Percentiles rank a stretch among this genome's conserved stretches.
Evolutionary conservation across 805 yeast species (phyloP).

Genomic region (Candida ipomoeae): DNA sequence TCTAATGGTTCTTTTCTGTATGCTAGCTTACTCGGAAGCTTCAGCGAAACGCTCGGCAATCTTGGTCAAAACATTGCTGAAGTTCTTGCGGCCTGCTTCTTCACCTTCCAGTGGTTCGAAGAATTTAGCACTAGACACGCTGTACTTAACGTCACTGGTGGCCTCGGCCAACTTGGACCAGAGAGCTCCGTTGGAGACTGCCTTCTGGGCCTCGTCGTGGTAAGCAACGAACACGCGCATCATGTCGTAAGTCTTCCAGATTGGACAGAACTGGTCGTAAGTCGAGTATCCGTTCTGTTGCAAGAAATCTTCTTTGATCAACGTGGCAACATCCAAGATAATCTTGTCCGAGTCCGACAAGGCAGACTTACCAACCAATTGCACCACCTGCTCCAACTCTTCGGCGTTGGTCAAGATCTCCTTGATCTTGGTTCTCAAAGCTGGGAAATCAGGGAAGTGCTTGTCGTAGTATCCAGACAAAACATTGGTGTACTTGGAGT

Average conservation of each 20-base stretch:
- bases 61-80: slow-evolving; percentile 65
- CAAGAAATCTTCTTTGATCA: slow-evolving; percentile 95
- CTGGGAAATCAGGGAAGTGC: slow-evolving; percentile 87
- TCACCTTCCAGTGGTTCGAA: slow-evolving; percentile 93
- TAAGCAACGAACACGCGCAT: slow-evolving; percentile 91
- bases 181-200: slow-evolving; percentile 86
- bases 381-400: slow-evolving; percentile 98
- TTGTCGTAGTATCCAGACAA: slow-evolving; percentile 80
- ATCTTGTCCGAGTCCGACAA: slow-evolving; percentile 95
- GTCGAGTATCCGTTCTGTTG: slow-evolving; percentile 99
- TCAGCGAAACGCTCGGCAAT: slow-evolving; percentile 93
- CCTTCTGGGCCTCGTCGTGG: slow-evolving; percentile 96
- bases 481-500: slow-evolving; percentile 79
- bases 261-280: slow-evolving; percentile 98
- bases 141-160: slow-evolving; percentile 86
- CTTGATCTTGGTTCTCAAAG: slow-evolving; percentile 83
- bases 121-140: slow-evolving; percentile 92
- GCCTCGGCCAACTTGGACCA: slow-evolving; percentile 92
- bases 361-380: slow-evolving; percentile 97
- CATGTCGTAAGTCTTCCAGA: slow-evolving; percentile 98
- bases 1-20: slow-evolving; percentile 4
- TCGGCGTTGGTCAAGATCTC: slow-evolving; percentile 96
- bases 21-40: slow-evolving; percentile 67
- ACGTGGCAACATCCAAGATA: slow-evolving; percentile 84
- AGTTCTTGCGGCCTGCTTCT: slow-evolving; percentile 68